A percentile compares a stretch with the other conserved stretches of the same genome.
phyloP scores from a whole-genome alignment of 2,329 filamentous ascomycete genomes.

The Microascus cirrosus region DNA sequence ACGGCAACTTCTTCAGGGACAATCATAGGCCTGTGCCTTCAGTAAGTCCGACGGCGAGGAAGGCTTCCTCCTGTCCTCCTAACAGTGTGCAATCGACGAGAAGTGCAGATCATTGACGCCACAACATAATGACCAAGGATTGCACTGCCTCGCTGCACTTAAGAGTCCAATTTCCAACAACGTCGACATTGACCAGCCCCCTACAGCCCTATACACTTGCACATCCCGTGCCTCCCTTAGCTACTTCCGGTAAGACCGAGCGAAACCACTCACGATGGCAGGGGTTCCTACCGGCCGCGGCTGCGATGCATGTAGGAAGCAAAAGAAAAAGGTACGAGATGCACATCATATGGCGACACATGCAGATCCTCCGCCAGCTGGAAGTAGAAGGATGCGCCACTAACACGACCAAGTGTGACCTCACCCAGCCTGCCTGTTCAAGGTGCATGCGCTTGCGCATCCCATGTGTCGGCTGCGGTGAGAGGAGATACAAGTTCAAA shows the following conservation, averaged over 20 bases:
- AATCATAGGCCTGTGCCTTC: background rate
- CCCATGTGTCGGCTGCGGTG: slow-evolving; percentile 30
- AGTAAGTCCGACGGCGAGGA: background rate
- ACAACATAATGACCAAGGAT: background rate
- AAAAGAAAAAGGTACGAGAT: slow-evolving; percentile 37
- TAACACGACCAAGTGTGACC: slow-evolving; percentile 27
- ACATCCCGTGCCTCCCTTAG: background rate
- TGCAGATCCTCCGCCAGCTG: background rate
- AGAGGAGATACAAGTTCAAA: slow-evolving; percentile 37
- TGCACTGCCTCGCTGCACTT: background rate
- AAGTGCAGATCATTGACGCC: background rate
- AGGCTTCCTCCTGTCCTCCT: background rate
- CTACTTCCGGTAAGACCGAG: background rate
- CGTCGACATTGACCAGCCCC: background rate
- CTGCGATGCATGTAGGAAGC: slow-evolving; percentile 37
- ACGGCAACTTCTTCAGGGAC: background rate
- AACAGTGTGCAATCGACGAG: background rate
- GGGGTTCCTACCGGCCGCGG: slow-evolving; percentile 38
- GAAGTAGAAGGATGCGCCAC: background rate
- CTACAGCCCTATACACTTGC: background rate
- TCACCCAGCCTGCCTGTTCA: slow-evolving; percentile 28
- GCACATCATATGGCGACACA: slow-evolving; percentile 1
- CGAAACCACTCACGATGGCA: slow-evolving; percentile 24
- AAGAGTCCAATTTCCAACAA: background rate
- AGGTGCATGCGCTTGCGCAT: slow-evolving; percentile 33